Evolutionary conservation across 192 early-diverging fungal species (phyloP).

Genomic region (Borealophlyctis nickersoniae): DNA sequence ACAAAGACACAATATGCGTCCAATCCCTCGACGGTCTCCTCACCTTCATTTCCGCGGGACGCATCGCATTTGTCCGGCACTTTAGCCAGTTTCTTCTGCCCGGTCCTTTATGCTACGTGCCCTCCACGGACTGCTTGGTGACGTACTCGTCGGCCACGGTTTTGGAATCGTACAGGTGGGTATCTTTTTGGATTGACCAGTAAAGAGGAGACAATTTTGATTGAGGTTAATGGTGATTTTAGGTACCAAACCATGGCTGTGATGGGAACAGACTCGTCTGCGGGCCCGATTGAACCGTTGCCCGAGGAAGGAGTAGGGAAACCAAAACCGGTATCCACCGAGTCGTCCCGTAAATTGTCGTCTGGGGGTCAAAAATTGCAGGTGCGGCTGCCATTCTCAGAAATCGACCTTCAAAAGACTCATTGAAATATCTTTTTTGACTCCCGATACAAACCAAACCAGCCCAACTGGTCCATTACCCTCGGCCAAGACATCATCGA

Average conservation of each 20-base stretch:
- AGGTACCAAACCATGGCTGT: not conserved
- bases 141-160: slow-evolving; percentile 8
- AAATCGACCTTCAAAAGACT: too few species aligned
- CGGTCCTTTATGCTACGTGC: slow-evolving; percentile 14
- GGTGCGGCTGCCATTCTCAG: too few species aligned
- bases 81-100: slow-evolving; percentile 4
- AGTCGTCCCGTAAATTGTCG: too few species aligned
- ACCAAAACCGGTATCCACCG: not conserved
- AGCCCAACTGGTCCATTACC: slow-evolving; percentile 14
- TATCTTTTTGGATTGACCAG: not conserved
- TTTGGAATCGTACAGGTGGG: not conserved
- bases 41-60: slow-evolving; percentile 10
- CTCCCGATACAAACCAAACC: not conserved
- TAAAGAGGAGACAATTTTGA: not conserved
- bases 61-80: slow-evolving; percentile 1
- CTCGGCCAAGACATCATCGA: slow-evolving; percentile 13
- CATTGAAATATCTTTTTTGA: not conserved
- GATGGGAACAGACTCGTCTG: not conserved
- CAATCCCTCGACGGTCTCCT: slow-evolving; percentile 19
- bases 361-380: not conserved
- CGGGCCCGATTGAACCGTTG: not conserved
- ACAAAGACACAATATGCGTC: slow-evolving; percentile 17
- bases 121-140: slow-evolving; percentile 8
- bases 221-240: not conserved
- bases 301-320: not conserved